Evolutionary conservation across 2,329 filamentous ascomycete species (phyloP).

Genomic region (Ilyonectria robusta): DNA sequence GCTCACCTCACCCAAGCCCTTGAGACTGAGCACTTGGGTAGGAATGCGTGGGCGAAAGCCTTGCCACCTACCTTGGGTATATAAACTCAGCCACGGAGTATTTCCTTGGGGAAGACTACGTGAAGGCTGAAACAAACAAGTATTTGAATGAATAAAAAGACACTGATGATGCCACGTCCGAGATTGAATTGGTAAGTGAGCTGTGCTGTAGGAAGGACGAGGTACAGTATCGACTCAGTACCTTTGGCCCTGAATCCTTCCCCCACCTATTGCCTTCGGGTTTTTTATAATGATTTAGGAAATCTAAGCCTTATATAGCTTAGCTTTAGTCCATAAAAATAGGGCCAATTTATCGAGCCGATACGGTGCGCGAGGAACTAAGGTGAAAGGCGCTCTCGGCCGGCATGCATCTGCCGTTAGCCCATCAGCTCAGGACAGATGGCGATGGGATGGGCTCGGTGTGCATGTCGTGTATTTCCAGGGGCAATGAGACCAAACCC

Average conservation of each 20-base stretch:
- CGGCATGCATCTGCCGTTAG: not conserved
- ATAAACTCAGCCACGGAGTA: conserved; percentile 5
- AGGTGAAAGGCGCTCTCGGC: not conserved
- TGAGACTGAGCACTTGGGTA: conserved; percentile 17
- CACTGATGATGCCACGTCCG: conserved; percentile 9
- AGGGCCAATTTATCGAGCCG: too few species aligned
- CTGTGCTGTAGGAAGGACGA: not conserved
- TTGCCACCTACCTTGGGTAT: conserved; percentile 19
- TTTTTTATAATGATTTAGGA: too few species aligned
- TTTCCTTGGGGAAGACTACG: not conserved
- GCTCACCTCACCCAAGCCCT: conserved; percentile 31
- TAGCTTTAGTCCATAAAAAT: too few species aligned
- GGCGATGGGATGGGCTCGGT: not conserved
- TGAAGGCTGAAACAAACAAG: conserved; percentile 17
- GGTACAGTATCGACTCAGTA: too few species aligned
- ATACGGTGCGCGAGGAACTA: not conserved
- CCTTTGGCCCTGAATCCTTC: too few species aligned
- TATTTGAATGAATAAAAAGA: conserved; percentile 25
- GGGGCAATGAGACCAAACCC: conserved; percentile 19
- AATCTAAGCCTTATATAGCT: too few species aligned
- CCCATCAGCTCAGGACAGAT: not conserved
- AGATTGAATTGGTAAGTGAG: conserved; percentile 1
- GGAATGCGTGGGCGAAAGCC: conserved; percentile 9
- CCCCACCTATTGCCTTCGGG: too few species aligned
- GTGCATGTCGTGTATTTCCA: conserved; percentile 4